Percentiles rank a stretch among this genome's conserved stretches.
These are phyloP conservation scores for Alternaria brassicae DNA, from an alignment of 2,329 filamentous ascomycete genomes.

Conservation along the genomic window DNA sequence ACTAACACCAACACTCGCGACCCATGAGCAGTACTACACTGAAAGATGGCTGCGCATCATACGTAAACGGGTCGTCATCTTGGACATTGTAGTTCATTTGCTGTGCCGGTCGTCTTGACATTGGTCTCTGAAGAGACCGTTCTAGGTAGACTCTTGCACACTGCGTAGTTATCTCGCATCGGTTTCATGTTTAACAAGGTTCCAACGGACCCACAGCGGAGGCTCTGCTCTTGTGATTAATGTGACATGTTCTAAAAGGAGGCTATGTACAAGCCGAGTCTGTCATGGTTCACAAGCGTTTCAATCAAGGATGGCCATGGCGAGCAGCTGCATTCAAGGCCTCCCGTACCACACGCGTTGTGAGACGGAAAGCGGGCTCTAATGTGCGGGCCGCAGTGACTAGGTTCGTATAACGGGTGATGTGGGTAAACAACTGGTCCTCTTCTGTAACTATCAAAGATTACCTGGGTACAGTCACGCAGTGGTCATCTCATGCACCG, in stretches of 20 bases:
- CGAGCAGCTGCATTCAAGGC: background rate
- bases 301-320: background rate
- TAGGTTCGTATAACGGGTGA: background rate
- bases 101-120: background rate
- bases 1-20: background rate
- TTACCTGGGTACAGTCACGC: background rate
- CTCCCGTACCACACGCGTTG: background rate
- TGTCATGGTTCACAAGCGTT: background rate
- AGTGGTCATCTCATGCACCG: background rate
- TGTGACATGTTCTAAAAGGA: background rate
- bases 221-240: background rate
- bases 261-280: background rate
- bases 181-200: background rate
- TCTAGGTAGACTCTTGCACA: background rate
- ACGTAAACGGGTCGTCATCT: background rate
- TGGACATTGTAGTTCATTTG: background rate
- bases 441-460: background rate
- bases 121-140: background rate
- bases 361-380: slow-evolving; percentile 4
- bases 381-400: slow-evolving; percentile 7
- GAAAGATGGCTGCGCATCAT: no score
- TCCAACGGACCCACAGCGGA: background rate
- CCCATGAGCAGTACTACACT: no score
- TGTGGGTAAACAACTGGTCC: background rate
- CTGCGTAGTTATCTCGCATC: background rate